Base-by-base conservation (phyloP, 2,329 filamentous ascomycete genomes). In the Penicillium brevicompactum region DNA sequence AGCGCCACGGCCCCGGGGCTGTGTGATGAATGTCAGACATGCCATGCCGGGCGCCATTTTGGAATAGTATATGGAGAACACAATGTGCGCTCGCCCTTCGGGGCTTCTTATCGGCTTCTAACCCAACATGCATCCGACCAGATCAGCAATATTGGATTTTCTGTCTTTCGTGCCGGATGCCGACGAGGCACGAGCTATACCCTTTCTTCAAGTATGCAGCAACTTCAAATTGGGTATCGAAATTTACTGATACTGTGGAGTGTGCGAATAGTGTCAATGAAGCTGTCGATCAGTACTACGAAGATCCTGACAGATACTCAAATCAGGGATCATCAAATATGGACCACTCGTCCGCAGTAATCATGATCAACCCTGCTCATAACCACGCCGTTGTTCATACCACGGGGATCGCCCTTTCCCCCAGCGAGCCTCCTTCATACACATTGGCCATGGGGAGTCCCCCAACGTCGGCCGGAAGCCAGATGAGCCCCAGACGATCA, bases 211-310 rank as follows among this genome's bases (percentile, higher is more conserved):
- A 44, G 56, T 59, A 59, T 13, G 42, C 6, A 34, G 32, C 14
- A 3, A 16, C 21, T 18, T n/a, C 14, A 5, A 37, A 37, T 22
- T 49, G 34, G 46, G 32, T 31, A 3, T 37, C 10, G 8, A n/a
- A 11, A 14, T 16, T 44, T 22, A 40, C 53, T 59, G 34, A 59
- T 40, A 9, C 6, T 27, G 9, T n/a, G 22, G 24, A 59, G 56
- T n/a, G 18, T 9, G 38, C 50, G 9, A 47, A 22, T 27, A 53
- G 4, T 16, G 22, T 57, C 5, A 53, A 57, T 13, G 53, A 59
- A 16, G 56, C 56, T 42, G 51, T 59, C 6, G 37, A 56, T 51
- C 53, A 48, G 43, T 59, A 57, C 37, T 59, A 57, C 27, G 49
- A 57, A 5, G 43, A 40, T 32, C 50, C 46, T 7, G 22, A 44